Percentiles rank a stretch among this genome's conserved stretches.
Evolutionary conservation across 2,329 filamentous ascomycete genomes (phyloP).

Genomic region (Didymella exigua): DNA sequence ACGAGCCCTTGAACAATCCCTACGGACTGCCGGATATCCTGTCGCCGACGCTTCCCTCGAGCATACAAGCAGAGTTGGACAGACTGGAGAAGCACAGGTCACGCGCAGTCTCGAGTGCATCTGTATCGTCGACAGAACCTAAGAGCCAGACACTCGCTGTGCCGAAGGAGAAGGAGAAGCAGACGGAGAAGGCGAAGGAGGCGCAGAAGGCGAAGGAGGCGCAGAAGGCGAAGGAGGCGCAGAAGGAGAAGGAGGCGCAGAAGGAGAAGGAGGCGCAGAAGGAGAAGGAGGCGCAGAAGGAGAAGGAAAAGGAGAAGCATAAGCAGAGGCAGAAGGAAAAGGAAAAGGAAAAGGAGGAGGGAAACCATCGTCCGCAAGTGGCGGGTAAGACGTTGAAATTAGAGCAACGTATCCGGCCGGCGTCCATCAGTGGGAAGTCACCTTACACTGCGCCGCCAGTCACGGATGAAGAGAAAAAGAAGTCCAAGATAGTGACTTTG

Average conservation of each 20-base stretch:
- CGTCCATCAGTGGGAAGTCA: conserved; percentile 36
- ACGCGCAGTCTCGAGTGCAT: conserved; percentile 44
- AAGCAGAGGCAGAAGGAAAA: conserved; percentile 16
- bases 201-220: conserved; percentile 21
- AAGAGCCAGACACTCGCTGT: conserved; percentile 36
- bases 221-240: conserved; percentile 18
- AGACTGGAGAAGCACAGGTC: conserved; percentile 48
- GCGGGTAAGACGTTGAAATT: conserved; percentile 28
- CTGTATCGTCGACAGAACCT: conserved; percentile 41
- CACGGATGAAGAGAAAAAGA: conserved; percentile 17
- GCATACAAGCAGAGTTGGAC: conserved; percentile 60
- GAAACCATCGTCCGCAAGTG: conserved; percentile 18
- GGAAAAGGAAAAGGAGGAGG: neutral
- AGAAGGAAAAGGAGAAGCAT: no score
- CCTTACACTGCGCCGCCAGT: conserved; percentile 23
- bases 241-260: conserved; percentile 20
- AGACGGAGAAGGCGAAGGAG: conserved; percentile 20
- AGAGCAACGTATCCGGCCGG: conserved; percentile 32
- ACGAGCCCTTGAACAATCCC: conserved; percentile 49
- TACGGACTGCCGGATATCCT: conserved; percentile 58
- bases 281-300: no score
- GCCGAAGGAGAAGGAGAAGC: conserved; percentile 22
- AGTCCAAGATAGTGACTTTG: conserved; percentile 54
- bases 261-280: no score
- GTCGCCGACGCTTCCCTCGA: conserved; percentile 63